Conservation (phyloP, 805 yeast species). For the Scheffersomyces stipitis region DNA sequence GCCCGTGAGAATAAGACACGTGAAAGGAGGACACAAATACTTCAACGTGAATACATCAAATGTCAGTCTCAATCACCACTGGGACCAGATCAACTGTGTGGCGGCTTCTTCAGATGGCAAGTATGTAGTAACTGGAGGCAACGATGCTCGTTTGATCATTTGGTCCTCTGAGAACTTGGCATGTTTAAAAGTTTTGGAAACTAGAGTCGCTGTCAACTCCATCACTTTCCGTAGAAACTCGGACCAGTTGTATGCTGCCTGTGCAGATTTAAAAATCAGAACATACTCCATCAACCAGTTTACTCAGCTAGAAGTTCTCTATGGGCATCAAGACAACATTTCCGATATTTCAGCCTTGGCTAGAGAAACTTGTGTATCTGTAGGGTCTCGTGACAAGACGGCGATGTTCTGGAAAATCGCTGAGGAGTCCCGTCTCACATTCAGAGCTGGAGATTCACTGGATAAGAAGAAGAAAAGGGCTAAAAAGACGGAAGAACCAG, state of each 20-base stretch:
- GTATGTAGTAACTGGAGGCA: conserved; percentile 88
- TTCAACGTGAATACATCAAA: conserved; percentile 41
- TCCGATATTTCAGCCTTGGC: conserved; percentile 77
- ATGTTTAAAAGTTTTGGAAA: conserved; percentile 74
- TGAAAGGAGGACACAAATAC: conserved; percentile 58
- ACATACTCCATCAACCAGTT: conserved; percentile 83
- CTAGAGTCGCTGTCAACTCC: conserved; percentile 71
- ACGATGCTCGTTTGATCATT: conserved; percentile 74
- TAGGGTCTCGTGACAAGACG: conserved; percentile 92
- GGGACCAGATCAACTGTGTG: conserved; percentile 70
- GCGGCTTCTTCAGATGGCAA: conserved; percentile 88
- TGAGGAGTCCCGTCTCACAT: conserved; percentile 91
- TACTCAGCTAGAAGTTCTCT: conserved; percentile 85
- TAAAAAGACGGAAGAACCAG: conserved; percentile 23
- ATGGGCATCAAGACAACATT: conserved; percentile 93
- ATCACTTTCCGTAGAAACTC: conserved; percentile 75
- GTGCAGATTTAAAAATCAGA: conserved; percentile 88
- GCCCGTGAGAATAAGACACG: conserved; percentile 65
- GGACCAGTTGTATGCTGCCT: conserved; percentile 86
- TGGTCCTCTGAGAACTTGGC: conserved; percentile 83
- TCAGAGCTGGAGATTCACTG: conserved; percentile 79
- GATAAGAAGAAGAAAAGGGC: conserved; percentile 41
- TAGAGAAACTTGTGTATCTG: conserved; percentile 91
- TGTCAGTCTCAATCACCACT: conserved; percentile 67
- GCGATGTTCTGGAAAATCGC: conserved; percentile 96